These are phyloP conservation scores for Euphorbia lathyris DNA, from an alignment of 345 rosid genomes.

Conservation along the genomic window DNA sequence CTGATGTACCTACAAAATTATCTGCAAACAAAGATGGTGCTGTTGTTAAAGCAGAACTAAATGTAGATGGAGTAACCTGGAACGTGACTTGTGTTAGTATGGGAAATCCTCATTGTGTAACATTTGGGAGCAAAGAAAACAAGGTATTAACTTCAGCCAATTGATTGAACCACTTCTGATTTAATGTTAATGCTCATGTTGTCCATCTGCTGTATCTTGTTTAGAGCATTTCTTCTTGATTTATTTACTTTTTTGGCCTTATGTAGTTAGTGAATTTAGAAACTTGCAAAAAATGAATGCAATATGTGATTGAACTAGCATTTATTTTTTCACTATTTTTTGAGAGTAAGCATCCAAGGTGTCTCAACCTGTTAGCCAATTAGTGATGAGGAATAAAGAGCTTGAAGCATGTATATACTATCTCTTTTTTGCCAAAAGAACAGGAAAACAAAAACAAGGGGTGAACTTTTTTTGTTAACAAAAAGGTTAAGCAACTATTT, in stretches of 20 bases:
- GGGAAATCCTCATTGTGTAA: conserved; percentile 98
- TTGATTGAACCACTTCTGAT: conserved; percentile 14
- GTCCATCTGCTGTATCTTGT: not conserved
- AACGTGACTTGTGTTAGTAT: conserved; percentile 93
- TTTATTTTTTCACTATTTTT: not conserved
- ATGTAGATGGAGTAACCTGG: conserved; percentile 83
- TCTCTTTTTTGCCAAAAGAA: not conserved
- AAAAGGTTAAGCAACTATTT: not conserved
- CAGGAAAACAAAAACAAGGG: not conserved
- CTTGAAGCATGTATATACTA: not conserved
- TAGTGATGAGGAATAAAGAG: not conserved
- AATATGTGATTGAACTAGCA: not conserved
- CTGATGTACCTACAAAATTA: conserved; percentile 77
- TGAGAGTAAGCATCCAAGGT: not conserved
- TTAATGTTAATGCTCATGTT: not conserved
- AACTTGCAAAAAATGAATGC: not conserved
- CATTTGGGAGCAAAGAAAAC: conserved; percentile 59
- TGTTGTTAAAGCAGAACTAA: conserved; percentile 60
- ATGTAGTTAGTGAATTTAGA: not conserved
- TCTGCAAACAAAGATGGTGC: conserved; percentile 56
- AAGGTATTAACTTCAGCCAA: conserved; percentile 45
- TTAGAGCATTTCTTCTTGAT: not conserved
- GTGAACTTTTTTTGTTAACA: not conserved
- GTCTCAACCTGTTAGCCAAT: not conserved
- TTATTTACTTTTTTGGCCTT: not conserved